A percentile compares a stretch with the other conserved stretches of the same genome.
These are phyloP conservation scores for Daldinia sp. DNA, from an alignment of 2,329 filamentous ascomycete genomes.

Conservation along the genomic window DNA sequence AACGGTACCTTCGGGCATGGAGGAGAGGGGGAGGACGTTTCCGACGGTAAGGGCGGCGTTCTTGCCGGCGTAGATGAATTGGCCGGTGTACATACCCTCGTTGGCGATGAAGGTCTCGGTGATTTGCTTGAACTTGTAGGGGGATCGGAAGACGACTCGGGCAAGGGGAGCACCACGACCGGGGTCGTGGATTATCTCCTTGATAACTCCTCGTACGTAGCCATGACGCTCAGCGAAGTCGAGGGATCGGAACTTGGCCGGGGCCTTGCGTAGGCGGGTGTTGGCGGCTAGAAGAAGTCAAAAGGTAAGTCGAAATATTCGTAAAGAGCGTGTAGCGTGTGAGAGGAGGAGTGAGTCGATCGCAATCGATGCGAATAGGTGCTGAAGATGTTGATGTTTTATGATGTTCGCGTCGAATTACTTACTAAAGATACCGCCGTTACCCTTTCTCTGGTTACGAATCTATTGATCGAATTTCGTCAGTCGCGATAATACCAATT, in stretches of 20 bases:
- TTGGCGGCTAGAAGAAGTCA: conserved; percentile 69
- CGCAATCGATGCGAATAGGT: conserved; percentile 17
- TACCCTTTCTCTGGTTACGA: conserved; percentile 68
- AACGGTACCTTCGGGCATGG: conserved; percentile 98
- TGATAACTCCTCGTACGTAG: conserved; percentile 96
- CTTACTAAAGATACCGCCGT: conserved; percentile 55
- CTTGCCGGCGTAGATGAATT: conserved; percentile 99
- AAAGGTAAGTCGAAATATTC: conserved; percentile 38
- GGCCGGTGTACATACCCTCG: conserved; percentile 99
- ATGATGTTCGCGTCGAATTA: conserved; percentile 25
- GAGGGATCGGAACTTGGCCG: conserved; percentile 95
- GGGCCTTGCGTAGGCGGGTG: conserved; percentile 94
- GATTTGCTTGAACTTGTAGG: conserved; percentile 97
- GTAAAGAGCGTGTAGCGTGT: not conserved
- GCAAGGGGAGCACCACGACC: conserved; percentile 98
- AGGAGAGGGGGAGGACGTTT: conserved; percentile 94
- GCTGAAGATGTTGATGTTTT: not conserved
- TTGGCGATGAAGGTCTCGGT: conserved; percentile 99
- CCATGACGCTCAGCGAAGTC: conserved; percentile 98
- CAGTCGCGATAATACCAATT: conserved; percentile 14
- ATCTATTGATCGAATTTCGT: conserved; percentile 56
- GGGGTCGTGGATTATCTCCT: conserved; percentile 99
- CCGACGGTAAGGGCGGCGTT: conserved; percentile 96
- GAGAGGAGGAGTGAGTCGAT: conserved; percentile 7
- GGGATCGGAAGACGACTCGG: conserved; percentile 95